Percentiles rank a stretch among this genome's conserved stretches.
These are phyloP conservation scores for Colletotrichum sp. DNA, from an alignment of 2,329 filamentous ascomycete species.

Conservation along the genomic window DNA sequence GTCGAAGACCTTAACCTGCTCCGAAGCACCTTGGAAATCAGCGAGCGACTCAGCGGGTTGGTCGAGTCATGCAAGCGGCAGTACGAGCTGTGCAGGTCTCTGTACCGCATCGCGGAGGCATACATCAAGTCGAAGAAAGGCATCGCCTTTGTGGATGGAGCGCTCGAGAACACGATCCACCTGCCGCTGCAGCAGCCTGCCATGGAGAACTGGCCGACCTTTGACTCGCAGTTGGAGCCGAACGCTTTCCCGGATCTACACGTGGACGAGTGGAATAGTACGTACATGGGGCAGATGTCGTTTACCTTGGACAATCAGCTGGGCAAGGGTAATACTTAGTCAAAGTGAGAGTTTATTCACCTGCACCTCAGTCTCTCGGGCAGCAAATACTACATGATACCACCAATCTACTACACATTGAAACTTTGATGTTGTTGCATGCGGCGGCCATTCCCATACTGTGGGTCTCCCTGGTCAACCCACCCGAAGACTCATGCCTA, in stretches of 20 bases:
- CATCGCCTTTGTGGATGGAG: background rate
- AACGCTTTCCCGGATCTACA: background rate
- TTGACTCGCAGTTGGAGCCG: background rate
- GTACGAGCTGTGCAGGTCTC: background rate
- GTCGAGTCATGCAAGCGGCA: conserved; percentile 2
- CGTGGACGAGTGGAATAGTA: background rate
- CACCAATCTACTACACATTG: background rate
- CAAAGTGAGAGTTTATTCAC: rapidly evolving
- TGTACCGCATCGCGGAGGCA: conserved; percentile 9
- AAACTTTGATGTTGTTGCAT: background rate
- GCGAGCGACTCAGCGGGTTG: background rate
- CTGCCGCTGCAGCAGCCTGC: background rate
- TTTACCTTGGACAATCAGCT: conserved; percentile 7
- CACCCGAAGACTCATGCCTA: background rate
- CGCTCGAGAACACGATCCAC: background rate
- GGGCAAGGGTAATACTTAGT: background rate
- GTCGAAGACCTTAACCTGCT: conserved; percentile 10
- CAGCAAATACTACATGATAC: background rate
- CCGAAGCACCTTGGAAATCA: background rate
- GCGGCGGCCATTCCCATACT: too few species aligned
- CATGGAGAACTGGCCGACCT: background rate
- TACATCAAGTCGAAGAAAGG: conserved; percentile 7
- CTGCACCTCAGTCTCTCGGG: rapidly evolving
- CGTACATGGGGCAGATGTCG: conserved; percentile 3
- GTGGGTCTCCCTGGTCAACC: background rate